These are phyloP conservation scores for Myriosclerotinia scirpicola DNA, from an alignment of 2,329 filamentous ascomycete species.

Conservation along the genomic window DNA sequence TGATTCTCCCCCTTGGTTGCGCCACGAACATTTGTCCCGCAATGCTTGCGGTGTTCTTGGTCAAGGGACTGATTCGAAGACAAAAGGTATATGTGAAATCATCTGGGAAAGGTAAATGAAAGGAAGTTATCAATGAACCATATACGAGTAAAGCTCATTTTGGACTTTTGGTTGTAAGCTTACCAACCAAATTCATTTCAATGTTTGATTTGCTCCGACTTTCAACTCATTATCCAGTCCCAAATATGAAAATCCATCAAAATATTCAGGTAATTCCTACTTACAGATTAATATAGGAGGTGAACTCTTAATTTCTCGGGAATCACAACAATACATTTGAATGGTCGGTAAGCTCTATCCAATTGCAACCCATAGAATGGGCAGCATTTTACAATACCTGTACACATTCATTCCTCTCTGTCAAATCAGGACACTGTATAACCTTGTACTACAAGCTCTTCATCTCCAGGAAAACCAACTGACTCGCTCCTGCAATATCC, in stretches of 20 bases:
- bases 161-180: constrained; percentile 54
- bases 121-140: accelerated
- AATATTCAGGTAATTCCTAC: background rate
- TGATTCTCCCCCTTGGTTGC: background rate
- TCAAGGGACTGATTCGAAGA: background rate
- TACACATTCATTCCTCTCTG: constrained; percentile 52
- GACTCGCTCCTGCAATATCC: constrained; percentile 31
- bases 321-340: constrained; percentile 41
- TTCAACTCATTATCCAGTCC: background rate
- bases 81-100: constrained; percentile 52
- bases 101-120: constrained; percentile 40
- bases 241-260: background rate
- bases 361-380: constrained; percentile 43
- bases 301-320: constrained; percentile 24
- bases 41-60: too few relatives aligned
- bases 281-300: constrained; percentile 31
- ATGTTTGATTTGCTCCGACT: constrained; percentile 16
- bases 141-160: constrained; percentile 49
- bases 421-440: constrained; percentile 53
- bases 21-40: background rate
- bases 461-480: constrained; percentile 41
- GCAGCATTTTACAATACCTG: constrained; percentile 55
- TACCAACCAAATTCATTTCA: constrained; percentile 40
- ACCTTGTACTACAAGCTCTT: constrained; percentile 62
- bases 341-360: constrained; percentile 40